Base-by-base conservation (phyloP, 2,329 filamentous ascomycete genomes). In the Mollisia scopiformis region DNA sequence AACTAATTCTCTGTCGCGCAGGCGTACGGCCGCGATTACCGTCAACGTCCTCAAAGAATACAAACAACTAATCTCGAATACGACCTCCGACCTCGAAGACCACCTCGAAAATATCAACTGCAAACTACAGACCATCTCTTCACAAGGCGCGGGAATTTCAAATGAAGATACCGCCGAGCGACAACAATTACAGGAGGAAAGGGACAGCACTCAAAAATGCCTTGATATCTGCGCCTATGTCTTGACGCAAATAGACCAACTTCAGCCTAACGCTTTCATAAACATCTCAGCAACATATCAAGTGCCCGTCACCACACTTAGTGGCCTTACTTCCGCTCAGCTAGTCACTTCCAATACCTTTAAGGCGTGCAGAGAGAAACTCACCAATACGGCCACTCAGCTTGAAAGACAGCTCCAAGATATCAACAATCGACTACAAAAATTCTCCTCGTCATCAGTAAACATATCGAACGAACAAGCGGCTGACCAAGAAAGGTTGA, bases 61-160 rank as follows among this genome's bases (percentile, higher is more conserved):
- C 65, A 73, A 71, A 63, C 59, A 64, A n/a, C 71, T 76, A 64
- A 71, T 76, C 54, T 67, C 67, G 27, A 63, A 70, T 55, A 68
- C 75, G 11, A 74, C 69, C n/a, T 68, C 69, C 55, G 72, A 75
- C 57, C 71, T 77, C 43, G 68, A 75, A 57, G 72, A 72, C 25
- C 73, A 73, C 59, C 64, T 76, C 33, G 57, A 71, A 59, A 62
- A 67, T 23, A 72, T 74, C 30, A 64, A 73, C 47, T 63, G 70
- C 35, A 73, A 72, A 57, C 63, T 75, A 46, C 59, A 72, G 52
- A 59, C 62, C 16, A 64, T 70, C 52, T 64, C 69, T 51, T 39
- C 47, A 52, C 64, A 55, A 33, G 61, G 50, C 25, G 62, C 59
- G 35, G 43, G 55, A 50, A 59, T 62, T 39, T 66, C 64, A 35